Base-by-base conservation (phyloP, 805 yeast genomes). In the Candida odintsovae region DNA sequence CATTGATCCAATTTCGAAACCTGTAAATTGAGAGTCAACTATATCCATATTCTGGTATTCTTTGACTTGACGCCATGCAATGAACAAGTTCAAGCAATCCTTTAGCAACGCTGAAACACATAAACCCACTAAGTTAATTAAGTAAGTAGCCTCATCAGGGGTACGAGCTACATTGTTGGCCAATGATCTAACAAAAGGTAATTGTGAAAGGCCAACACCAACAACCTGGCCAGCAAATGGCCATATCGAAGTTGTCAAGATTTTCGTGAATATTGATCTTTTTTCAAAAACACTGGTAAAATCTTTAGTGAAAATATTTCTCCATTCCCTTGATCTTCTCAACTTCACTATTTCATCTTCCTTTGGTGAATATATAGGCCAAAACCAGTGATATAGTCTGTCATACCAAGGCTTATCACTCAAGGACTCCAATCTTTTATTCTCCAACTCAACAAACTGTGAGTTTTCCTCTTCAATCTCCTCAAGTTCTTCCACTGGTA, bases 111-210 rank as follows among this genome's bases (percentile, higher is more conserved):
- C 66, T 11, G 61, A 64, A 5, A 50, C 42, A 11, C 56, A 26
- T 49, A 71, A 62, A 1, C 72, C 73, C 6, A 67, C 25, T n/a
- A 70, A 20, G 43, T 70, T 69, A 19, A 65, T 44, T 1, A 65
- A 48, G 38, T 65, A 69, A 8, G 57, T 50, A 1, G 59, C 57
- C 45, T 70, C 72, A 50, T 69, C 72, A 1, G 75, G 73, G 0
- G 72, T 69, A 16, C 49, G 46, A 11, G 58, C 52, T 15, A 46
- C 46, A 19, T 43, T 50, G 46, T 56, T 55, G 7, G 64, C 46
- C 8, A 55, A 45, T 3, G 40, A 21, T 46, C 55, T 52, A 9
- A 68, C 33, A 13, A 44, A 41, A 3, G 66, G 58, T 12, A 59
- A 48, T 16, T 51, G 52, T 2, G 55, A 39, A 2, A 68, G 42